Percentiles rank a stretch among this genome's conserved stretches.
Evolutionary conservation across 2,329 filamentous ascomycete species (phyloP).

Genomic region (Tolypocladium ovalisporum): DNA sequence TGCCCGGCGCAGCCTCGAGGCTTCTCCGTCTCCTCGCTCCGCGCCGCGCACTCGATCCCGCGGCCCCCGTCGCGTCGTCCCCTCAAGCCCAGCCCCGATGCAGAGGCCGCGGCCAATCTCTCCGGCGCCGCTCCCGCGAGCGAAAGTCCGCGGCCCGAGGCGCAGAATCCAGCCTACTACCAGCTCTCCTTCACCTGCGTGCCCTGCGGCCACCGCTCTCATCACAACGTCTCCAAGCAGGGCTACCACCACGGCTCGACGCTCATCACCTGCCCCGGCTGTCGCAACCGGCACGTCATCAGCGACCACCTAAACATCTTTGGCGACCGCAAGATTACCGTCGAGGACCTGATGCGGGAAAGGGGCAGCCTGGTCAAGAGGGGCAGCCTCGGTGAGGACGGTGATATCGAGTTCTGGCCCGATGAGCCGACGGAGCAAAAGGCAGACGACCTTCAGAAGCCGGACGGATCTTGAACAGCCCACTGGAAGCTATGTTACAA

Average conservation of each 20-base stretch:
- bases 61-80: conserved; percentile 14
- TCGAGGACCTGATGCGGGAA: conserved; percentile 68
- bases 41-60: conserved; percentile 25
- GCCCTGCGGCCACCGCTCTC: conserved; percentile 69
- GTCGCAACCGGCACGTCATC: conserved; percentile 82
- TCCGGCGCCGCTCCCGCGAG: conserved; percentile 10
- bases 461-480: background rate
- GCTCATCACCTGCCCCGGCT: conserved; percentile 77
- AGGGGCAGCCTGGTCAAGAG: conserved; percentile 65
- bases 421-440: conserved; percentile 38
- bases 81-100: conserved; percentile 1
- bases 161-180: conserved; percentile 55
- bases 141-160: conserved; percentile 16
- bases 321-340: conserved; percentile 54
- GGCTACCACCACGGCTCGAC: conserved; percentile 88
- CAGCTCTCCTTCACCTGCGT: conserved; percentile 88
- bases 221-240: conserved; percentile 82
- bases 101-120: conserved; percentile 3
- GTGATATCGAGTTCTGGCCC: conserved; percentile 89
- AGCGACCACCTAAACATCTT: conserved; percentile 79
- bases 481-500: background rate
- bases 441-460: background rate
- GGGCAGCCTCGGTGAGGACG: conserved; percentile 60
- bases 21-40: conserved; percentile 8
- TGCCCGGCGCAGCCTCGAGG: conserved; percentile 1